These are phyloP conservation scores for Chlorella sp. DNA, from an alignment of 139 green algal genomes.

Conservation along the genomic window DNA sequence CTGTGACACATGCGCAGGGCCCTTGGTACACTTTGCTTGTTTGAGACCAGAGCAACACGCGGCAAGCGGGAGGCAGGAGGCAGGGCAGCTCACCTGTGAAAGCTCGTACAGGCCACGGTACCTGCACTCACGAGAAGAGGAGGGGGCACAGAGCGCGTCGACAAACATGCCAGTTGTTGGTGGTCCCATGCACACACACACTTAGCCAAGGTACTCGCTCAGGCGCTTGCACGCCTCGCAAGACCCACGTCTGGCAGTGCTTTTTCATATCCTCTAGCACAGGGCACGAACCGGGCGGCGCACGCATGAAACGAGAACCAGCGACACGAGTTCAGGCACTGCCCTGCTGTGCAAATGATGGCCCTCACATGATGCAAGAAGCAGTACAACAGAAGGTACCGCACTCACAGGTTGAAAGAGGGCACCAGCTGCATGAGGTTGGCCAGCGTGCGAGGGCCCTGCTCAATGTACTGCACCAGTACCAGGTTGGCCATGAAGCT, in stretches of 20 bases:
- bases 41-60: too few relatives aligned
- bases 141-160: neutral
- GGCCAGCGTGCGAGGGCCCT: constrained; percentile 47
- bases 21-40: too few relatives aligned
- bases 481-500: constrained; percentile 73
- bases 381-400: neutral
- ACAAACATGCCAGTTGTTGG: too few relatives aligned
- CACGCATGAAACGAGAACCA: constrained; percentile 66
- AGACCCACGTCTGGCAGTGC: too few relatives aligned
- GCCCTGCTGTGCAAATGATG: too few relatives aligned
- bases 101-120: constrained; percentile 56
- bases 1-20: too few relatives aligned
- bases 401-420: constrained; percentile 62
- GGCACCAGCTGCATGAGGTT: constrained; percentile 56
- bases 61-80: too few relatives aligned
- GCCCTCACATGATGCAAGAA: neutral
- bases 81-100: neutral
- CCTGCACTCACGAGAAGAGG: neutral
- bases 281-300: neutral
- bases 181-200: too few relatives aligned
- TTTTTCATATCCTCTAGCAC: too few relatives aligned
- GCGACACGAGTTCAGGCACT: constrained; percentile 45
- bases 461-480: constrained; percentile 66
- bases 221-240: too few relatives aligned
- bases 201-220: too few relatives aligned